Percentiles rank a stretch among this genome's conserved stretches.
These are phyloP conservation scores for Maudiozyma pseudohumilis DNA, from an alignment of 805 yeast genomes.

Conservation along the genomic window DNA sequence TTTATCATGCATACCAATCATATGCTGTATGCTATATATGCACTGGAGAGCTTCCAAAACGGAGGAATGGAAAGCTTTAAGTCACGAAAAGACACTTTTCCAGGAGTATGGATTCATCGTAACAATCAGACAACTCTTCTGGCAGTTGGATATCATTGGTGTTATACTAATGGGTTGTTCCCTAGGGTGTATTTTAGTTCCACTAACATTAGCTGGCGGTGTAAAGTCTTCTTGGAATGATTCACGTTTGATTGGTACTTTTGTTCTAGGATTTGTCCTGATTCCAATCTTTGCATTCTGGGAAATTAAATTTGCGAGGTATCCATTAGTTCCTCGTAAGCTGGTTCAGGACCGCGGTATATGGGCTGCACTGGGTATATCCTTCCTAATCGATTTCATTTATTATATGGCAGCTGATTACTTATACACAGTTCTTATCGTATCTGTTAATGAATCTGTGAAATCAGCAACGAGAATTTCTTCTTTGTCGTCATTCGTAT, in stretches of 20 bases:
- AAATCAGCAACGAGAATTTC: constrained; percentile 58
- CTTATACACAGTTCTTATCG: constrained; percentile 55
- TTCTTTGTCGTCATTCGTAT: constrained; percentile 52
- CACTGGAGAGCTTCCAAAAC: constrained; percentile 41
- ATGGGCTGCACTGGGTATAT: constrained; percentile 58
- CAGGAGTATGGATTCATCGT: constrained; percentile 30
- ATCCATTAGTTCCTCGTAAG: constrained; percentile 55
- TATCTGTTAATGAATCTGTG: constrained; percentile 49
- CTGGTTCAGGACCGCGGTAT: constrained; percentile 61
- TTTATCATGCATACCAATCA: constrained; percentile 49
- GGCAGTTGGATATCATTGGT: constrained; percentile 62
- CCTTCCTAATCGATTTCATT: constrained; percentile 47
- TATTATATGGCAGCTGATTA: constrained; percentile 65
- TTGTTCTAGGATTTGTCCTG: constrained; percentile 54
- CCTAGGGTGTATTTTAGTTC: constrained; percentile 58
- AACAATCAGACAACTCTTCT: constrained; percentile 36
- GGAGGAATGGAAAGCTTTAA: constrained; percentile 39
- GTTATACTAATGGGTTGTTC: constrained; percentile 43
- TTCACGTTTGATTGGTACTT: constrained; percentile 56
- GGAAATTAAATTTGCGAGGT: constrained; percentile 46
- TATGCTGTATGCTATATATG: constrained; percentile 48
- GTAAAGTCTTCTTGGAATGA: constrained; percentile 42
- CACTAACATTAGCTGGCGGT: constrained; percentile 73
- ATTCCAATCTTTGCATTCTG: constrained; percentile 51
- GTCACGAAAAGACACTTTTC: constrained; percentile 32